Base-by-base conservation (phyloP, 148 eudicot genomes). In the Polygonum aviculare region DNA sequence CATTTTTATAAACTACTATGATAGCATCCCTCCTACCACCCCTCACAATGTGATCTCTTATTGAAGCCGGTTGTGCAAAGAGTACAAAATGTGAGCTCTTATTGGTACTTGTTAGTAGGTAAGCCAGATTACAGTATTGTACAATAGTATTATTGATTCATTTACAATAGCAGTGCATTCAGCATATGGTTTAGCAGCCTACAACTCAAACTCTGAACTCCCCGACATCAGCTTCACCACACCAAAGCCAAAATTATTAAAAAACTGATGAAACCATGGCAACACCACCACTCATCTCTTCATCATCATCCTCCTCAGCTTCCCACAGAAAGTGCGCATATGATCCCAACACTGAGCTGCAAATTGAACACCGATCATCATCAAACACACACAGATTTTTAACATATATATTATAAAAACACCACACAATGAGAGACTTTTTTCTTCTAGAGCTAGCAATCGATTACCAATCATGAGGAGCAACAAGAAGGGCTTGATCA, bases 321-420 rank as follows among this genome's bases (percentile, higher is more conserved):
- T 88, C 94, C 98, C 98, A 93, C 75, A 93, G 54, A 45, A 91
- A 93, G 21, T 80, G 89, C 0, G 98, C 98, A 70, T 91, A 89
- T 33, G 86, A 87, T 79, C 91, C 98, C 90, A 88, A 52, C 33
- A 93, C 86, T 82, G 48, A 41, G 62, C 97, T 90, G 83, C 49
- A 74, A 41, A 72, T 26, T 26, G 0, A 26, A 0, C 31, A 26
- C 1, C 31, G 1, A 26, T 72, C 51, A 41, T 62, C 26, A 69
- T 3, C 1, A 5, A 54, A 14, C n/a, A 2, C 8, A 44, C 47
- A 44, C 7, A 7, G 47, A 44, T 44, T 26, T 0, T 26, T 44
- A 76, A 31, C 41, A 72, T 2, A 35, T 65, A n/a, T n/a, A n/a
- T n/a, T n/a, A n/a, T 40, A 6, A 49, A 7, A 71, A 62, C 18